A percentile compares a stretch with the other conserved stretches of the same genome.
These are phyloP conservation scores for Globisporangium cederbergense DNA, from an alignment of 352 stramenopile species.

Conservation along the genomic window DNA sequence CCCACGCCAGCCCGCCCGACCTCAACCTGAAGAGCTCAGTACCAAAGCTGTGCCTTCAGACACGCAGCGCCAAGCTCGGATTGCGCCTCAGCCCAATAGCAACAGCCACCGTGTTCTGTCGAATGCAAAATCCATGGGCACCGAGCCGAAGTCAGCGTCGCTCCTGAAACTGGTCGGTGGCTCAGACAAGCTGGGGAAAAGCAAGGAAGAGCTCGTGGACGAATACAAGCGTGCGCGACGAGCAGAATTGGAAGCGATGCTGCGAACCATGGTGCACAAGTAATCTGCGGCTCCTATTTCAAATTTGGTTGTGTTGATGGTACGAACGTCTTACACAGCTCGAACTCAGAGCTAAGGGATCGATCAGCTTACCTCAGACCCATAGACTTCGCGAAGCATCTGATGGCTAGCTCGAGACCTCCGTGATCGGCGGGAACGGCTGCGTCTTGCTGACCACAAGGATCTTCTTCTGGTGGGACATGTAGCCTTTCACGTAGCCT, in stretches of 20 bases:
- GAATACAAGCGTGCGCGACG: slow-evolving; percentile 66
- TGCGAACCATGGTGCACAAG: slow-evolving; percentile 60
- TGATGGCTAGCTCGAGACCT: slow-evolving; percentile 58
- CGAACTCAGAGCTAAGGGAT: not conserved
- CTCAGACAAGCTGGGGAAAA: slow-evolving; percentile 35
- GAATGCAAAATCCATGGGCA: slow-evolving; percentile 6
- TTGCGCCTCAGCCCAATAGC: slow-evolving; percentile 1
- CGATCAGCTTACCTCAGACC: too few relatives aligned
- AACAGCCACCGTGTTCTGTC: slow-evolving; percentile 4
- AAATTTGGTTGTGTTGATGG: not conserved
- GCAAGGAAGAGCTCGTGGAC: slow-evolving; percentile 49
- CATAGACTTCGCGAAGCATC: too few relatives aligned
- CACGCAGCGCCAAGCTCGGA: not conserved
- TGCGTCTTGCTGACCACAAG: slow-evolving; percentile 94
- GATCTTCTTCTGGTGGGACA: slow-evolving; percentile 95
- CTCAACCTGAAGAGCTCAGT: not conserved
- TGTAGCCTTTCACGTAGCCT: slow-evolving; percentile 95
- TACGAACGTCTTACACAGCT: not conserved
- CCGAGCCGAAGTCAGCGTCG: slow-evolving; percentile 31
- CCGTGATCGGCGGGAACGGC: slow-evolving; percentile 88
- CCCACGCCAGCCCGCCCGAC: slow-evolving; percentile 6
- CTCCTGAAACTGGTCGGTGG: slow-evolving; percentile 56
- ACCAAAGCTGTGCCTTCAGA: not conserved
- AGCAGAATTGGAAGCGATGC: slow-evolving; percentile 59
- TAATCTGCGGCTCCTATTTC: slow-evolving; percentile 12